Base-by-base conservation (phyloP, 2,329 filamentous ascomycete species). In the Exserohilum turcica region DNA sequence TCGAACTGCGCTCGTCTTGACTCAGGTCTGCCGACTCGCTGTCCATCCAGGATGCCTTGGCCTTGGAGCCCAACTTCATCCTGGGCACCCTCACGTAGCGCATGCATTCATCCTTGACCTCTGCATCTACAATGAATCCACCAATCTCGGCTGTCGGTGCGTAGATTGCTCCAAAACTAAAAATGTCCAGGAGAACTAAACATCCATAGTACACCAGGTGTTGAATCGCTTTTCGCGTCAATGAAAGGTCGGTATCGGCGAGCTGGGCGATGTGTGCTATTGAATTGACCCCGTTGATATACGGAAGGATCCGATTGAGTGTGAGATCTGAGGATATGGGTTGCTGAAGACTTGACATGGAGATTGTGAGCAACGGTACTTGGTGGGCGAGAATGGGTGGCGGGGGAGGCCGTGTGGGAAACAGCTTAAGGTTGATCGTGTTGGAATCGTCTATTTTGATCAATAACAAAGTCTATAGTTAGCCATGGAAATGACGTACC, bases 341-440 rank as follows among this genome's bases (percentile, higher is more conserved):
- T 9, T 59, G 66, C 5, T 70, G 72, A 44, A 78, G 68, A 27
- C 63, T 67, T 29, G 65, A 61, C 18, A 76, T 66, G 12, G 70
- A 71, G 42, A 87, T 83, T 5, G 85, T 86, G 51, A 86, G 81
- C 18, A 99, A 84, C 3, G 94, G 94, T 2, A 99, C 94, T 68
- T 97, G 91, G 88, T 91, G 96, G 40, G 89, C 85, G 66, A 88
- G 87, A 49, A 97, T 88, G 3, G 86, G 82, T 0, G 91, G 86
- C 2, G 92, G 92, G 13, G 86, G 84, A 1, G 86, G 81, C 66
- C 93, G 89, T 40, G 90, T 86, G 0, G 91, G 92, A 73, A 97
- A 97, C 43, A 97, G 84, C 77, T 97, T 97, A 82, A 97, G 90
- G 76, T 97, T 96, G 75, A 97, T 87, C 0, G 91, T 96, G 73